A percentile compares a stretch with the other conserved stretches of the same genome.
phyloP scores from a whole-genome alignment of 140 eudicot species.

The Cichorium intybus region DNA sequence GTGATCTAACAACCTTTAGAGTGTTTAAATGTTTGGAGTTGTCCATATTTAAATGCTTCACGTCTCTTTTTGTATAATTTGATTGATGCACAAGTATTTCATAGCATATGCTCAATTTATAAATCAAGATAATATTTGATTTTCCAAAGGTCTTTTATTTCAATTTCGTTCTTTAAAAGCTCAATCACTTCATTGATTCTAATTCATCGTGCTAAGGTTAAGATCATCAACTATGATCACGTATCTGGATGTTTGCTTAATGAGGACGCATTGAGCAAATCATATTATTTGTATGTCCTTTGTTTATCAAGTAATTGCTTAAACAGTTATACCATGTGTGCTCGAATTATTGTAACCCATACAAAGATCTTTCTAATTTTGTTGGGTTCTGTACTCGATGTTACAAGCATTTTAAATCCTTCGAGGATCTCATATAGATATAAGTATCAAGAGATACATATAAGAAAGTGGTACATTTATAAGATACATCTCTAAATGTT shows the following conservation, averaged over 20 bases:
- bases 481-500: neutral
- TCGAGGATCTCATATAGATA: neutral
- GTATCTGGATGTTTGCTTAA: neutral
- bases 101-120: neutral
- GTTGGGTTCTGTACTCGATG: neutral
- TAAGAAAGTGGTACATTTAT: neutral
- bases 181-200: neutral
- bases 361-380: neutral
- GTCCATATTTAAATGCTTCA: neutral
- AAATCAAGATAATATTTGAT: neutral
- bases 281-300: too few relatives aligned
- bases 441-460: neutral
- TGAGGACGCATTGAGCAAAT: neutral
- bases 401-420: too few relatives aligned
- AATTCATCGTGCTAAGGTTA: neutral
- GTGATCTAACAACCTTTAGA: neutral
- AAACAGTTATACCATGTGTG: neutral
- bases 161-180: neutral
- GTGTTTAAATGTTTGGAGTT: neutral
- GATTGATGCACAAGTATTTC: neutral
- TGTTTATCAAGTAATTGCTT: neutral
- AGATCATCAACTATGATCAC: neutral
- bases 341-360: neutral
- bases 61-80: neutral
- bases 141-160: neutral